Evolutionary conservation across 176 grass and related monocot genomes (phyloP).

Genomic region (Cenchrus fungigraminus): DNA sequence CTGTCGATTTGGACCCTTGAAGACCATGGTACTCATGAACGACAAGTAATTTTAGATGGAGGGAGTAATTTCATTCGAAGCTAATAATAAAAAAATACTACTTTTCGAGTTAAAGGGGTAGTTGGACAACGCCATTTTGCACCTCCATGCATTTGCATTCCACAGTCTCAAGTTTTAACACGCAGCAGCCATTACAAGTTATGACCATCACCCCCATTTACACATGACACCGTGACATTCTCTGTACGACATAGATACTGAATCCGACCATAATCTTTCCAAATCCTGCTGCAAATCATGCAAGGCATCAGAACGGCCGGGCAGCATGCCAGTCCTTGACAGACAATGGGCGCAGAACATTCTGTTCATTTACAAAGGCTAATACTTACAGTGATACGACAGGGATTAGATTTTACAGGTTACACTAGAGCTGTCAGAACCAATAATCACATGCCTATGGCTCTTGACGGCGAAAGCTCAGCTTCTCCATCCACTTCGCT

Average conservation of each 20-base stretch:
- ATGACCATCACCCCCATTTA: neutral
- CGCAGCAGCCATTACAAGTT: slow-evolving; percentile 20
- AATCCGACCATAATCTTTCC: slow-evolving; percentile 22
- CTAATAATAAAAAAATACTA: neutral
- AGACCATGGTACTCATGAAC: neutral
- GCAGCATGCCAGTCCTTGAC: slow-evolving; percentile 9
- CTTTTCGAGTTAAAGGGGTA: too few species aligned
- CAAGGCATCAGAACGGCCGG: neutral
- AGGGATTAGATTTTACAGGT: slow-evolving; percentile 65
- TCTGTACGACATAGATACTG: slow-evolving; percentile 19
- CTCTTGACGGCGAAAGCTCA: slow-evolving; percentile 71
- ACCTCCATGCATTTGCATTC: slow-evolving; percentile 13
- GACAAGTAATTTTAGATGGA: neutral
- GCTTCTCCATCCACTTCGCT: slow-evolving; percentile 79
- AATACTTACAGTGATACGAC: slow-evolving; percentile 65
- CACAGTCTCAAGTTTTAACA: slow-evolving; percentile 7
- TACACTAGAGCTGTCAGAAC: slow-evolving; percentile 52
- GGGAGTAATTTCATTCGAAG: too few species aligned
- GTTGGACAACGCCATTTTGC: neutral
- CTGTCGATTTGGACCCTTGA: neutral
- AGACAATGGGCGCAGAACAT: slow-evolving; percentile 28
- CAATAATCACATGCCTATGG: slow-evolving; percentile 77
- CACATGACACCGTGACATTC: neutral
- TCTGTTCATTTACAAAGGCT: slow-evolving; percentile 53
- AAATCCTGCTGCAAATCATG: slow-evolving; percentile 37